Evolutionary conservation across 495 filamentous ascomycete genomes (phyloP).

Genomic region (Xylaria bambusicola): DNA sequence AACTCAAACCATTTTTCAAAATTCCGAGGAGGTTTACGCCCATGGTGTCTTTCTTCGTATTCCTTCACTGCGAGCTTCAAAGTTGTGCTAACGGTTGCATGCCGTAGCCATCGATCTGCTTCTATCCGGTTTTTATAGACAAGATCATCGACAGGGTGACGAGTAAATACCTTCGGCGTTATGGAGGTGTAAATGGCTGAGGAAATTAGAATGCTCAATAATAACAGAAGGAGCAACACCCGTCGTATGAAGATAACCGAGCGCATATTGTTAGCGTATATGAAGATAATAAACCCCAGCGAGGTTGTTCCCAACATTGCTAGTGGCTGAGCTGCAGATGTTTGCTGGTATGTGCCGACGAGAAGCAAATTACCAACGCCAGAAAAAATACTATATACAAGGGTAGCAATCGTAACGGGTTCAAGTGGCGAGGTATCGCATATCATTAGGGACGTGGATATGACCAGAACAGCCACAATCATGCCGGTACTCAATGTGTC

Average conservation of each 20-base stretch:
- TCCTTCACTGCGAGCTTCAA: conserved; percentile 56
- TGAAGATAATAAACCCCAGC: conserved; percentile 41
- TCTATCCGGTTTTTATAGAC: conserved; percentile 53
- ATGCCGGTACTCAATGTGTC: conserved; percentile 43
- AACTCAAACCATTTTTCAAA: conserved; percentile 78
- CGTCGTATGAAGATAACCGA: conserved; percentile 44
- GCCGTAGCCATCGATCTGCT: conserved; percentile 44
- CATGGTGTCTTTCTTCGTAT: conserved; percentile 57
- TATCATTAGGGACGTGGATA: conserved; percentile 41
- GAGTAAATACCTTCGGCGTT: conserved; percentile 22
- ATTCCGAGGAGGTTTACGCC: conserved; percentile 59
- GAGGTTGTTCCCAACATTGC: conserved; percentile 34
- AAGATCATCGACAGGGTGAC: conserved; percentile 39
- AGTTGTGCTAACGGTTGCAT: conserved; percentile 52
- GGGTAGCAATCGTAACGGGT: conserved; percentile 40
- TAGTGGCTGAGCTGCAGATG: conserved; percentile 30
- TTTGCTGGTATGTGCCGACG: conserved; percentile 44
- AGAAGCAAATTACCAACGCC: conserved; percentile 28
- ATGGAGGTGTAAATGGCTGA: conserved; percentile 35
- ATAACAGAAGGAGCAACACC: conserved; percentile 36
- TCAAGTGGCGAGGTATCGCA: conserved; percentile 42
- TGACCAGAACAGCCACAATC: conserved; percentile 38
- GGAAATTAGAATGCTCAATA: conserved; percentile 31
- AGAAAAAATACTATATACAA: conserved; percentile 35
- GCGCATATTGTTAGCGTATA: conserved; percentile 42